Evolutionary conservation across 805 yeast species (phyloP), one percentile per base, ranked within the genome.

Genomic region (Metschnikowia lunata): DNA sequence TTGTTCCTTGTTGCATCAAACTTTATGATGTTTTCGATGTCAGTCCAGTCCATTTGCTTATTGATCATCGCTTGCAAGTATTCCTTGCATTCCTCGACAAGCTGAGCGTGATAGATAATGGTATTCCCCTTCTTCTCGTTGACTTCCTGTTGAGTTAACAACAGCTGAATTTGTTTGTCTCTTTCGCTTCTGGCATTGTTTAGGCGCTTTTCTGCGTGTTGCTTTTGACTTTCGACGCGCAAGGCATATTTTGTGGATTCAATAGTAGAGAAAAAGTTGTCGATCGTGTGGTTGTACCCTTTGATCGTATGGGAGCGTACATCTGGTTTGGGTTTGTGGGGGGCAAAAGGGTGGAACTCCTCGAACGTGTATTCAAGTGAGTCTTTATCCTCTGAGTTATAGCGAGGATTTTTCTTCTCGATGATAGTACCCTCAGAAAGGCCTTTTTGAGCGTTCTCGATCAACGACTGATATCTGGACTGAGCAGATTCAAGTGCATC

Each of bases 31-130:
- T 82, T 80, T 59, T 85, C 96, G 49, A 90, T 90, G 48, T 88
- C 84, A 35, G 78, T 77, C 99, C 99, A 91, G 60, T 91, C 97
- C 88, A 88, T 87, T 50, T 87, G 90, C 58, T 87, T 93, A 44
- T 83, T 82, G 5, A 89, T 49, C 43, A 88, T 65, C 1, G 71
- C 67, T 46, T 82, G 84, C 5, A 91, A 85, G 2, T 85, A 82
- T 7, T 59, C 62, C 47, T 78, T 83, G 38, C 93, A 88, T 13
- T 78, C 78, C 39, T 85, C 93, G 6, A 90, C 88, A 26, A 78
- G 53, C 26, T 80, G 80, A 5, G 91, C 84, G 59, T 85, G 74
- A 31, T 74, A 67, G 48, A 86, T 83, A 27, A 91, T 81, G 5
- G 85, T 67, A 49, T 80, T 83, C 9, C 96, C 98, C 52, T 82